These are phyloP conservation scores for Cyberlindnera nakhonratchasimensis DNA, from an alignment of 805 yeast species.

Conservation along the genomic window DNA sequence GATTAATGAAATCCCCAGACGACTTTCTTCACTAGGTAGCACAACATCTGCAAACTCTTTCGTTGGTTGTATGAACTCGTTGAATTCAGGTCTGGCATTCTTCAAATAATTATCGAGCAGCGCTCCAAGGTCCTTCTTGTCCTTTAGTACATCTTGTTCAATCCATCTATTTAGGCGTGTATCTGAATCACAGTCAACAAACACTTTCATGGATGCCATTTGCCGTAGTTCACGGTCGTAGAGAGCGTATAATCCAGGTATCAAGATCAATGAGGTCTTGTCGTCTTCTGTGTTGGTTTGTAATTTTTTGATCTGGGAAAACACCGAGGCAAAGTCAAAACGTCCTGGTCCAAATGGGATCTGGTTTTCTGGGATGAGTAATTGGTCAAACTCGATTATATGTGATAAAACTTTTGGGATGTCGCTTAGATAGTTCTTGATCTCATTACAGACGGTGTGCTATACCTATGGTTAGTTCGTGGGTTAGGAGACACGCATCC, in stretches of 20 bases:
- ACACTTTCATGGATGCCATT: conserved; percentile 62
- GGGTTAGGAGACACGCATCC: no score
- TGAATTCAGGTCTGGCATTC: conserved; percentile 62
- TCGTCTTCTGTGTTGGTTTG: neutral
- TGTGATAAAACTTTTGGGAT: conserved; percentile 27
- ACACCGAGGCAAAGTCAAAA: conserved; percentile 31
- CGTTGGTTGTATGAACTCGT: conserved; percentile 61
- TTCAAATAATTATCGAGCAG: conserved; percentile 46
- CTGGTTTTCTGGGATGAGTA: conserved; percentile 23
- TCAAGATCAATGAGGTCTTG: conserved; percentile 39
- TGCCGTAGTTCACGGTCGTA: conserved; percentile 55
- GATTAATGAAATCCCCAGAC: conserved; percentile 52
- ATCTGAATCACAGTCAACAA: conserved; percentile 83
- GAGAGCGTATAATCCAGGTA: conserved; percentile 80
- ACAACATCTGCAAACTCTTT: conserved; percentile 72
- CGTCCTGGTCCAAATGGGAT: conserved; percentile 11
- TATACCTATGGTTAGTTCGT: no score
- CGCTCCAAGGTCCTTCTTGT: conserved; percentile 24
- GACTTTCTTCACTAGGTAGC: conserved; percentile 66
- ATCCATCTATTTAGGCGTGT: conserved; percentile 80
- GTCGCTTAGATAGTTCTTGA: conserved; percentile 32
- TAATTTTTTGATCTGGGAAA: conserved; percentile 13
- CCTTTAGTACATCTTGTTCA: conserved; percentile 28
- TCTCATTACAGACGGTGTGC: conserved; percentile 33
- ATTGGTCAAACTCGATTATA: conserved; percentile 44